Base-by-base conservation (phyloP, 2,329 filamentous ascomycete species). In the Sporothrix euskadiensis region DNA sequence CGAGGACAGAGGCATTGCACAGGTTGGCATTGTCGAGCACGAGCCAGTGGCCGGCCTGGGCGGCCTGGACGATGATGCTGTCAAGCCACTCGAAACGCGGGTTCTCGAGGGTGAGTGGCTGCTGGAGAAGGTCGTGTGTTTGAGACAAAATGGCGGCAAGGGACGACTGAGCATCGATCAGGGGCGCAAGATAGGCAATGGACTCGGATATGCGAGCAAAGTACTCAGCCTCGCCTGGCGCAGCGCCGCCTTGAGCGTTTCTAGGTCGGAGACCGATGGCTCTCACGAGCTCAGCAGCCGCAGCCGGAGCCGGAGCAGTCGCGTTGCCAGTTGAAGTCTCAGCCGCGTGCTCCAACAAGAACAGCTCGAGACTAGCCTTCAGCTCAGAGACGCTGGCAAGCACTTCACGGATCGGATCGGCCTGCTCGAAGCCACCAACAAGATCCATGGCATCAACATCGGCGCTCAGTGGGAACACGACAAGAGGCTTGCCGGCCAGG, bases 391-490 rank as follows among this genome's bases (percentile, higher is more conserved):
- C 79, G 76, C 89, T 85, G n/a, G 85, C 84, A 71, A 91, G 90
- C 4, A 93, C 84, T 75, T 92, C 89, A 72, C 95, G 88, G 70
- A 92, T 86, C 30, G 93, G 90, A 80, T 99, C 96, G 22, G 93
- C 90, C 82, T 99, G 96, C 81, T 99, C 96, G 79, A 97, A 99
- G 0, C 96, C 96, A 78, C 96, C 96, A 73, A 99, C 93, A 73
- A 99, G 88, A 81, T 99, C 96, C 90, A 97, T 97, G 0, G 95
- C 94, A 81, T 99, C 96, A 61, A 97, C 92, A 78, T 99, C 97
- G 7, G 94, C 91, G 79, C 97, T 99, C 83, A 99, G 89, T 0
- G 94, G 90, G 78, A 98, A 93, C 19, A 94, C 92, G 44, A 94
- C 88, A 3, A 98, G 84, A 0, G 89, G 86, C 72, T 91, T 91